Percentiles rank a stretch among this genome's conserved stretches.
phyloP scores from a whole-genome alignment of 73 alveolate genomes.

The Stentor coeruleus region DNA sequence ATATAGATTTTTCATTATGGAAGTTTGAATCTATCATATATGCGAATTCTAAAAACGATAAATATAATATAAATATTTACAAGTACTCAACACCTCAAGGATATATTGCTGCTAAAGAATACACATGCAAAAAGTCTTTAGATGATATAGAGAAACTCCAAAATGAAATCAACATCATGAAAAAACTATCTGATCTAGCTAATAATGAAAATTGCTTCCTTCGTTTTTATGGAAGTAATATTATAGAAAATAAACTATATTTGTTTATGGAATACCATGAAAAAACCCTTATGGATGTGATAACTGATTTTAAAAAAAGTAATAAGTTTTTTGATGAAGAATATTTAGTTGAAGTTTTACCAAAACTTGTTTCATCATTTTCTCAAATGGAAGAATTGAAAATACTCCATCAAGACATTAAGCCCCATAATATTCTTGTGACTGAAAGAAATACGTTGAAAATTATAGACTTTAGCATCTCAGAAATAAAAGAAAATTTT shows the following conservation, averaged over 20 bases:
- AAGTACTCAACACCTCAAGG: not conserved
- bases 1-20: not conserved
- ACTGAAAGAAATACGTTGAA: not conserved
- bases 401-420: not conserved
- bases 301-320: not conserved
- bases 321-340: not conserved
- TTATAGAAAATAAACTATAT: not conserved
- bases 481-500: not conserved
- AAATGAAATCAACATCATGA: not conserved
- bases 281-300: not conserved
- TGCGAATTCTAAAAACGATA: not conserved
- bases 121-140: not conserved
- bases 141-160: not conserved
- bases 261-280: not conserved
- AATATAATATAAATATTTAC: not conserved
- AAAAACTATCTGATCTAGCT: not conserved
- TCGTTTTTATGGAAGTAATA: not conserved
- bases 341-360: not conserved
- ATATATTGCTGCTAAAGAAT: not conserved
- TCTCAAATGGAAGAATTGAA: not conserved
- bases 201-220: not conserved
- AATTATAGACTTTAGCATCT: constrained; percentile 11
- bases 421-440: not conserved
- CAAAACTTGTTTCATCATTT: not conserved
- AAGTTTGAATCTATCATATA: not conserved